Base-by-base conservation (phyloP, 495 filamentous ascomycete species). In the Aspergillus avenaceus region DNA sequence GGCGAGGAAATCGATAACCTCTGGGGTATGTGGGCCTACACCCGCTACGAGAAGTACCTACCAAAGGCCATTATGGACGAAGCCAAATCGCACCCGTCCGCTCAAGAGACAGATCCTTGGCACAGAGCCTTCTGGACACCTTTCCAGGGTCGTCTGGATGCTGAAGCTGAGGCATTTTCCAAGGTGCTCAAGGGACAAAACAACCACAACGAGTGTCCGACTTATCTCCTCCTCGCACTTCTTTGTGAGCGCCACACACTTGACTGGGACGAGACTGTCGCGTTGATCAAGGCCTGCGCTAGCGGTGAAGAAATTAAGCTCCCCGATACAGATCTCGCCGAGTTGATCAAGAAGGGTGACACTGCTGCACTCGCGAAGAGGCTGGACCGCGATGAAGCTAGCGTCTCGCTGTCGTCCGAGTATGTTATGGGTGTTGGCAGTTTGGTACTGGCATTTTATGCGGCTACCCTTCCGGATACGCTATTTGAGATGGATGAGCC, bases 1-100 rank as follows among this genome's bases (percentile, higher is more conserved):
- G 50, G 50, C 36, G 50, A 53, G 24, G 50, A 53, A 19, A 24
- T 47, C 43, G 50, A 53, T 36, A 47, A 42, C 34, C 44, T 53
- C 8, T 42, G 38, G 22, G 43, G 42, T 26, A 41, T 53, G 34
- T 53, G 50, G 50, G 21, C n/a, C n/a, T 46, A 41, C 50, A 9
- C 34, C 1, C 43, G 50, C 6, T 53, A 53, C 19, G 18, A 41
- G 25, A 47, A 47, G 18, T 53, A 42, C 27, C 44, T 53, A 8
- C 50, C 50, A 3, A 23, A n/a, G 24, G 34, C 29, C n/a, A 22
- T 27, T 6, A 12, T 18, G 4, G 31, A 38, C 24, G 26, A 41
- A 8, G 41, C 49, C 13, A 36, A 12, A 21, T 12, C 8, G 5
- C 43, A 32, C 11, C 43, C 29, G 1, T 32, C 38, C 4, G 16